Conservation (phyloP, 768 basidiomycete species). For the Exidia glandulosa region DNA sequence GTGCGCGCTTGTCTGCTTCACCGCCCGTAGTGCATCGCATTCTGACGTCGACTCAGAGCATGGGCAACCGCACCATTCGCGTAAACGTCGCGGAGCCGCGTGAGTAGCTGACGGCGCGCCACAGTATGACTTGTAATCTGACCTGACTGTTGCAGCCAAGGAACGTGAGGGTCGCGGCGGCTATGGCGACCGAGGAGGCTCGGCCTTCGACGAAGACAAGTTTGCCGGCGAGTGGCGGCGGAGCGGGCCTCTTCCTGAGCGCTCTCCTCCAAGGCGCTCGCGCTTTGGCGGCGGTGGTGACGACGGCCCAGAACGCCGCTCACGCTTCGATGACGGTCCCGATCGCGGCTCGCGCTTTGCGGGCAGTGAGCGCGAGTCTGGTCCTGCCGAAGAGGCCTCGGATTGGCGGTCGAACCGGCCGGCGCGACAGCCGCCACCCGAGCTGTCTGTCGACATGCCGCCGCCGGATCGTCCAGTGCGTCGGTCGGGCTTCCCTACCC, state of each 20-base stretch:
- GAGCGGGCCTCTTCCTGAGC: conserved; percentile 72
- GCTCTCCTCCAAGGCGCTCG: conserved; percentile 30
- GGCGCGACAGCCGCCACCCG: neutral
- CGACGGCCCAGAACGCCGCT: too few relatives aligned
- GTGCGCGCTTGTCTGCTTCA: conserved; percentile 31
- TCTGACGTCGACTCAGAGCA: conserved; percentile 30
- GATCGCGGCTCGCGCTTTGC: conserved; percentile 7
- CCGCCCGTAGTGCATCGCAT: neutral
- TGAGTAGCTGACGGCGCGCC: conserved; percentile 33
- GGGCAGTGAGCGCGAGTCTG: conserved; percentile 11
- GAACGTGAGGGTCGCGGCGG: conserved; percentile 41
- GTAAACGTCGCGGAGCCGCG: conserved; percentile 95
- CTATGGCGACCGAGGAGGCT: conserved; percentile 34
- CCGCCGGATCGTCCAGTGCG: neutral
- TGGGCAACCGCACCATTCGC: conserved; percentile 73
- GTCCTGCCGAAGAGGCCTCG: conserved; percentile 1
- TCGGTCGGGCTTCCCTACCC: neutral
- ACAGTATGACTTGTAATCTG: conserved; percentile 6
- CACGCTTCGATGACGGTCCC: conserved; percentile 3
- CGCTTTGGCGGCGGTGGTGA: conserved; percentile 17
- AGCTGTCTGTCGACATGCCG: neutral
- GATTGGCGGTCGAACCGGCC: conserved; percentile 1
- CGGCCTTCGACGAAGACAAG: conserved; percentile 61
- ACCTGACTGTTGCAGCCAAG: conserved; percentile 45
- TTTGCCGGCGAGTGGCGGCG: conserved; percentile 81